These are phyloP conservation scores for Botrytis elliptica DNA, from an alignment of 2,329 filamentous ascomycete species.

Conservation along the genomic window DNA sequence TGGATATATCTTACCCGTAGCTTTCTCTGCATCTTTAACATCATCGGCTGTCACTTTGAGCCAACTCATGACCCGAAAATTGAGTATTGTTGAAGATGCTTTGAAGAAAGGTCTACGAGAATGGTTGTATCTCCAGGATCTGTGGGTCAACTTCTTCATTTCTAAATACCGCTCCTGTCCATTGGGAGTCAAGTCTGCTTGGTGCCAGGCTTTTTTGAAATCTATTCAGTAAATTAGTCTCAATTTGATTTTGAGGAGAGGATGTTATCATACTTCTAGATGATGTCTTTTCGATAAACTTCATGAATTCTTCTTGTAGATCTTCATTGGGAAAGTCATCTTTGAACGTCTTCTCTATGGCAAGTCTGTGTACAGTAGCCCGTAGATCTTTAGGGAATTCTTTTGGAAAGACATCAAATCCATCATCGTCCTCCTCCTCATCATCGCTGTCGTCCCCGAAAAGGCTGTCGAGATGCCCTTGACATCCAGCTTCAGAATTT, in stretches of 20 bases:
- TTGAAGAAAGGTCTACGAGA: constrained; percentile 26
- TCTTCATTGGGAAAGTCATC: constrained; percentile 1
- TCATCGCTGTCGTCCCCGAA: background rate
- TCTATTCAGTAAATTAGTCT: constrained; percentile 14
- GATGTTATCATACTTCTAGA: constrained; percentile 32
- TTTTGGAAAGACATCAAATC: background rate
- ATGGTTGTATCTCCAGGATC: constrained; percentile 33
- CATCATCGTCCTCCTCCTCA: constrained; percentile 8
- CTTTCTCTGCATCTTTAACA: constrained; percentile 41
- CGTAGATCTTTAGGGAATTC: background rate
- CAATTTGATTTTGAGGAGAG: background rate
- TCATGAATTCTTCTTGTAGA: constrained; percentile 35
- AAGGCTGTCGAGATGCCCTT: no score
- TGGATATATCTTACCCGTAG: constrained; percentile 41
- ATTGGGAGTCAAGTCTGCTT: constrained; percentile 45
- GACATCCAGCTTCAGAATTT: background rate
- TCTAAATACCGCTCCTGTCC: constrained; percentile 43
- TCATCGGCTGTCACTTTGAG: constrained; percentile 30
- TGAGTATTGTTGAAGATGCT: constrained; percentile 22
- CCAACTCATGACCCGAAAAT: constrained; percentile 40
- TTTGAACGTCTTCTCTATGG: constrained; percentile 3
- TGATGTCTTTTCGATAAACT: constrained; percentile 40
- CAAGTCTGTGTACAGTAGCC: constrained; percentile 9
- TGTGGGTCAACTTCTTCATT: constrained; percentile 41
- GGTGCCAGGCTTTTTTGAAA: constrained; percentile 48